Evolutionary conservation across 495 filamentous ascomycete species (phyloP).

Genomic region (Aspergillus conjunctus): DNA sequence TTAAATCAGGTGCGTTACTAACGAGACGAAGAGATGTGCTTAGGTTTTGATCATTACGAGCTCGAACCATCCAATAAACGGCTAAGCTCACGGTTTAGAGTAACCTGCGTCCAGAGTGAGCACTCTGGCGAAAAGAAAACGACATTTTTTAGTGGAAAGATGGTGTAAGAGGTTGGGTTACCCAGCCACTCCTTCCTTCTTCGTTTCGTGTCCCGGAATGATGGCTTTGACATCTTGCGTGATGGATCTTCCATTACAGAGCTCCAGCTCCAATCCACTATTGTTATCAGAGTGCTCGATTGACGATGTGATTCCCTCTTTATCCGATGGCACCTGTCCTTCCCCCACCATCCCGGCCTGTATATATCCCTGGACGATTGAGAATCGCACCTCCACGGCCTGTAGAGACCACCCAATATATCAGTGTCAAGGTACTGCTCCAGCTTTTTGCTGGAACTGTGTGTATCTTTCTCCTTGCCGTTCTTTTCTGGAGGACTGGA

Average conservation of each 20-base stretch:
- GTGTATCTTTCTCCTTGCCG: conserved; percentile 40
- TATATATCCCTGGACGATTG: conserved; percentile 29
- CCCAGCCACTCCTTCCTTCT: conserved; percentile 2
- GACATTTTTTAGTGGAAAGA: not conserved
- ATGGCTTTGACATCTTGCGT: not conserved
- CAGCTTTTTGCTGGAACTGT: conserved; percentile 45
- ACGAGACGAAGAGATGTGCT: no score
- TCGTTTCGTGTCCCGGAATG: not conserved
- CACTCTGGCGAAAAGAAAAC: not conserved
- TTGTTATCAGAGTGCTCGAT: conserved; percentile 30
- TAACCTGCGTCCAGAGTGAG: not conserved
- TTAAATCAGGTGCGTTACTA: no score
- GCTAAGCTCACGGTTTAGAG: no score
- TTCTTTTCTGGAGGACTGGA: conserved; percentile 48
- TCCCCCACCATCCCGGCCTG: conserved; percentile 33
- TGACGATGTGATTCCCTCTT: conserved; percentile 11
- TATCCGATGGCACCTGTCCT: conserved; percentile 40
- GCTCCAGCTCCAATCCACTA: conserved; percentile 12
- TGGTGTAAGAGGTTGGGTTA: not conserved
- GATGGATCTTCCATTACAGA: conserved; percentile 2
- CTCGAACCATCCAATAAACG: no score
- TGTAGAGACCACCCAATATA: conserved; percentile 24
- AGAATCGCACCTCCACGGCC: conserved; percentile 24
- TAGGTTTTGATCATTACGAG: no score
- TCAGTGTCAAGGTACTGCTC: conserved; percentile 33